Evolutionary conservation across 2,329 filamentous ascomycete genomes (phyloP), one percentile per base, ranked within the genome.

Genomic region (Beauveria sp.): DNA sequence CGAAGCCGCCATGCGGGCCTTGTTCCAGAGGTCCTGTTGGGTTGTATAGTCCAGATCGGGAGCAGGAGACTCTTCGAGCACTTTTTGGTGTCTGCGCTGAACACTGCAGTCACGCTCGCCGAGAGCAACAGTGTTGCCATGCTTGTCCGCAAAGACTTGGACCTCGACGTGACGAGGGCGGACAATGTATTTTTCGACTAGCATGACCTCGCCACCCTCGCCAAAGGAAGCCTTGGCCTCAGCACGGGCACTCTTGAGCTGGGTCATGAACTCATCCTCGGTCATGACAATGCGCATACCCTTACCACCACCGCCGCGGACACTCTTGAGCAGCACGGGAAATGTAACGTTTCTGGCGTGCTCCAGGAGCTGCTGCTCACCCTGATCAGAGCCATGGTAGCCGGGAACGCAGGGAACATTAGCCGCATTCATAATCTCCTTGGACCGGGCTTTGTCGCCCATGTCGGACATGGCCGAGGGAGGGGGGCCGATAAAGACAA

Each of bases 361-460:
- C 10, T 79, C 77, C 61, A 91, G 72, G 28, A 88, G 73, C 66
- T 84, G 75, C 61, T 77, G 73, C 52, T 83, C 80, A 54, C 88
- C 85, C 76, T 99, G 95, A 58, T 96, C 90, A 1, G 81, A 70
- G 20, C 95, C 95, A 72, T 98, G 95, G 70, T 99, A 99, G 0
- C 95, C 95, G 0, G 95, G 95, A 54, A 99, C 95, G 70, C 95
- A 98, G 5, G 93, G 93, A 3, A 99, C 95, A 9, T 92, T 91
- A n/a, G 95, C 93, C 5, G 86, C 86, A 40, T 85, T 91, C 95
- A 99, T 98, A 71, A 99, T 97, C 72, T 96, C 90, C 75, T 99
- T 99, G 58, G 90, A 95, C 63, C 89, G 83, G 61, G 88, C 92
- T 78, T 97, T 96, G 77, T 96, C 91, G 55, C 93, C 93, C 93